Evolutionary conservation across 805 yeast species (phyloP), one percentile per base, ranked within the genome.

Genomic region (Pichia exigua): DNA sequence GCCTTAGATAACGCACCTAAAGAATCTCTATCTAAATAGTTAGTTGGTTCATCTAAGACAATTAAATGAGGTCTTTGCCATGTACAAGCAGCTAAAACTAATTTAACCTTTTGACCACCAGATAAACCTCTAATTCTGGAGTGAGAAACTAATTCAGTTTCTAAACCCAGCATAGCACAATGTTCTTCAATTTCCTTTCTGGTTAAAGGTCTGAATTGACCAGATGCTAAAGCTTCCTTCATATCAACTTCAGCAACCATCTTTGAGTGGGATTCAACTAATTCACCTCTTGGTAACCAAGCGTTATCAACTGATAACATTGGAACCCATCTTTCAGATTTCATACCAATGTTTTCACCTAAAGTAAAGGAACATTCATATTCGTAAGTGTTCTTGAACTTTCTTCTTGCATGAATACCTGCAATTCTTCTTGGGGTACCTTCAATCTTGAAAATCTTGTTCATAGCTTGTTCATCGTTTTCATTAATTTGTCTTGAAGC

Each of bases 51-150:
- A 81, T 94, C 99, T 76, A 94, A 87, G 66, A 94, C 99, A 68
- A 94, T 91, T 81, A 94, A 83, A 75, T 94, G 99, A 73, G 99
- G 99, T 83, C 98, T 92, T 82, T 92, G 97, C 99, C 99, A 94
- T 56, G 98, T 91, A 85, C 98, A 89, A 77, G 98, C 99, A 77
- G 99, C 99, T 70, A 94, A 80, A 70, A 94, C 99, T 74, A 94
- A 87, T 81, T 94, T 94, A 77, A 94, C 99, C 85, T 94, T 94
- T 83, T 94, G 99, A 82, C 99, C 99, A 86, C 99, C 99, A 66
- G 99, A 94, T 71, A 94, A 83, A 87, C 99, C 98, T 83, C 97
- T 91, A 76, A 94, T 94, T 83, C 97, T 92, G 65, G 99, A 91
- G 85, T 94, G 99, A 57, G 99, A 88, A 75, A 94, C 99, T 77